A percentile compares a stretch with the other conserved stretches of the same genome.
phyloP scores from a whole-genome alignment of 768 basidiomycete species.

The Podaxis sp. region DNA sequence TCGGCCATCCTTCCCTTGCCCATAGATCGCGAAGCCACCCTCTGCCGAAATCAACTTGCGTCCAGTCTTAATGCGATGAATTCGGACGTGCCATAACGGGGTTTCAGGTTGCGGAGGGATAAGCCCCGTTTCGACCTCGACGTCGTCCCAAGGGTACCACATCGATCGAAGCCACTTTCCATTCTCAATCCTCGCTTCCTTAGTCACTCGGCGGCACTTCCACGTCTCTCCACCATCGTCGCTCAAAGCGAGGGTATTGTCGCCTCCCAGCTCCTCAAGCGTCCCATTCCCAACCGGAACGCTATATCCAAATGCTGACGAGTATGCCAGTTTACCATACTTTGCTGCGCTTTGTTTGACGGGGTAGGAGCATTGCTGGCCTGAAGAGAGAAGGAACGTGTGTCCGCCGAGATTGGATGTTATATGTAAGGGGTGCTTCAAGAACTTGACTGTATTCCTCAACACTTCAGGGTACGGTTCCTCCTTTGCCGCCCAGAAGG shows the following conservation, averaged over 20 bases:
- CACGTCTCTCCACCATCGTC: conserved; percentile 73
- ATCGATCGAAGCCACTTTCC: conserved; percentile 58
- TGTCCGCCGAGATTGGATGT: conserved; percentile 61
- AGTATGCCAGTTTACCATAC: conserved; percentile 78
- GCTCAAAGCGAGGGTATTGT: conserved; percentile 68
- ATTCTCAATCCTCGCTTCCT: conserved; percentile 55
- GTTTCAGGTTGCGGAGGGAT: conserved; percentile 56
- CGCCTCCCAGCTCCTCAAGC: conserved; percentile 69
- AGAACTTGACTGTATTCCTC: conserved; percentile 44
- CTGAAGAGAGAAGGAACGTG: conserved; percentile 70
- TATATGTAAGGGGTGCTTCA: conserved; percentile 68
- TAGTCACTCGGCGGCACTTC: conserved; percentile 63
- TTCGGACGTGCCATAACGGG: conserved; percentile 67
- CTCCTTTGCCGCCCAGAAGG: conserved; percentile 71
- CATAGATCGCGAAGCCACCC: conserved; percentile 70
- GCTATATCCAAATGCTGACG: conserved; percentile 75
- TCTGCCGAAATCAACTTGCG: conserved; percentile 59
- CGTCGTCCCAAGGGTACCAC: conserved; percentile 77
- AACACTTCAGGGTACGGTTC: conserved; percentile 57
- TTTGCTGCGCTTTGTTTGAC: conserved; percentile 78
- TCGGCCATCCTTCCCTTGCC: conserved; percentile 59
- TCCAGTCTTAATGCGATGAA: conserved; percentile 58
- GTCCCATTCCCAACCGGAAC: conserved; percentile 66
- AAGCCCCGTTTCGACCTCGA: conserved; percentile 73
- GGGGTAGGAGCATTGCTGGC: conserved; percentile 77